A percentile compares a stretch with the other conserved stretches of the same genome.
Evolutionary conservation across 306 rosid species (phyloP).

Genomic region (Gynostemma pentaphyllum): DNA sequence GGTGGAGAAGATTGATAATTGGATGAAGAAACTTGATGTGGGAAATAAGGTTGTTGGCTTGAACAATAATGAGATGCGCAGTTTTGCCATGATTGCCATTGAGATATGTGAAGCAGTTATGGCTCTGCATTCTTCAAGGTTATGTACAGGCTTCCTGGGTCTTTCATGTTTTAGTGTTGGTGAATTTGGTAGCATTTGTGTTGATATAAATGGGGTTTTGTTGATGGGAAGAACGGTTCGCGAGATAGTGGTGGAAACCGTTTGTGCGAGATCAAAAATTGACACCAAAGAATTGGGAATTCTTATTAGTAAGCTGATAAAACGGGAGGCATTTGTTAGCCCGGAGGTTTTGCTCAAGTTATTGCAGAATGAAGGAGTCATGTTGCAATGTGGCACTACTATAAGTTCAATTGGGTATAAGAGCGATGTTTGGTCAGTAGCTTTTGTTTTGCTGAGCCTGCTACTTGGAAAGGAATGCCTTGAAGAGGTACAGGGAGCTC

Average conservation of each 20-base stretch:
- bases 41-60: conserved; percentile 23
- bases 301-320: conserved; percentile 18
- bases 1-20: conserved; percentile 24
- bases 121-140: conserved; percentile 44
- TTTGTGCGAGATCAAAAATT: conserved; percentile 12
- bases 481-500: conserved; percentile 17
- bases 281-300: conserved; percentile 20
- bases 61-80: conserved; percentile 21
- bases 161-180: conserved; percentile 48
- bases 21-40: conserved; percentile 22
- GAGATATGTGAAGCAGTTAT: conserved; percentile 53
- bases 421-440: conserved; percentile 73
- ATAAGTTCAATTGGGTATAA: conserved; percentile 31
- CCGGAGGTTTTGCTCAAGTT: conserved; percentile 57
- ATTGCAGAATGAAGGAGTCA: conserved; percentile 24
- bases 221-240: conserved; percentile 40
- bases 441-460: conserved; percentile 42
- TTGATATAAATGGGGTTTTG: conserved; percentile 53
- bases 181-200: conserved; percentile 41
- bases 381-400: conserved; percentile 21
- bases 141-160: conserved; percentile 49
- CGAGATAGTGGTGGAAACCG: conserved; percentile 18
- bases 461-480: conserved; percentile 42
- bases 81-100: conserved; percentile 36
- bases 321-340: conserved; percentile 28